phyloP scores from a whole-genome alignment of 2,329 filamentous ascomycete genomes.

The Taxawa tesnikishii region DNA sequence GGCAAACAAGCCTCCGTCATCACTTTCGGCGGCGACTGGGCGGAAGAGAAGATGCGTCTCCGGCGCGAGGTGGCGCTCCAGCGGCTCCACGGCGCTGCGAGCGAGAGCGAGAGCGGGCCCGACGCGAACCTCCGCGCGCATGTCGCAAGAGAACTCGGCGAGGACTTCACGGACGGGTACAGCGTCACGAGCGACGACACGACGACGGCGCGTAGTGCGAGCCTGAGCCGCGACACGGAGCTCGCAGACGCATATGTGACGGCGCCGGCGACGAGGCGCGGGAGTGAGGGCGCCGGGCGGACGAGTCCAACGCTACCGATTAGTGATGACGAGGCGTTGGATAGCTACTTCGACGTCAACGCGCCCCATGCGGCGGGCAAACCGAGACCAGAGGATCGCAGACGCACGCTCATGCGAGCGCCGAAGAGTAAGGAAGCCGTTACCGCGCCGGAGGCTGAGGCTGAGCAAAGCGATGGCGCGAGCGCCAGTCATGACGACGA shows the following conservation, averaged over 20 bases:
- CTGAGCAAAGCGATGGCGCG: background rate
- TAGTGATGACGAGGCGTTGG: conserved; percentile 4
- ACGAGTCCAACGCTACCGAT: conserved; percentile 1
- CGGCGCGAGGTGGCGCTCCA: conserved; percentile 14
- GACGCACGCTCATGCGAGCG: background rate
- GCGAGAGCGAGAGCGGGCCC: background rate
- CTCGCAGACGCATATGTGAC: background rate
- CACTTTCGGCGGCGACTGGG: conserved; percentile 88
- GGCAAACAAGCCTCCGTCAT: conserved; percentile 97
- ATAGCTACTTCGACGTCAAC: conserved; percentile 6
- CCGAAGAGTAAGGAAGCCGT: background rate
- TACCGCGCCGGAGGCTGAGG: background rate
- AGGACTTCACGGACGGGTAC: background rate
- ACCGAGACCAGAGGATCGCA: background rate
- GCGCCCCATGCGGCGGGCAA: conserved; percentile 2
- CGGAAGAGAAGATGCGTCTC: conserved; percentile 35
- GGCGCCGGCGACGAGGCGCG: conserved; percentile 1
- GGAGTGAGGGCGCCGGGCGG: background rate
- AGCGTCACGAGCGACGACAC: background rate
- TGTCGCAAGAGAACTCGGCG: background rate
- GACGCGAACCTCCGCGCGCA: background rate
- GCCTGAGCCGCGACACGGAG: background rate
- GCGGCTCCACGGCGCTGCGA: background rate
- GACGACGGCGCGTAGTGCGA: background rate
- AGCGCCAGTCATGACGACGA: background rate